phyloP scores from a whole-genome alignment of 129 eudicot genomes.

The carrot (Daucus carota) region DNA sequence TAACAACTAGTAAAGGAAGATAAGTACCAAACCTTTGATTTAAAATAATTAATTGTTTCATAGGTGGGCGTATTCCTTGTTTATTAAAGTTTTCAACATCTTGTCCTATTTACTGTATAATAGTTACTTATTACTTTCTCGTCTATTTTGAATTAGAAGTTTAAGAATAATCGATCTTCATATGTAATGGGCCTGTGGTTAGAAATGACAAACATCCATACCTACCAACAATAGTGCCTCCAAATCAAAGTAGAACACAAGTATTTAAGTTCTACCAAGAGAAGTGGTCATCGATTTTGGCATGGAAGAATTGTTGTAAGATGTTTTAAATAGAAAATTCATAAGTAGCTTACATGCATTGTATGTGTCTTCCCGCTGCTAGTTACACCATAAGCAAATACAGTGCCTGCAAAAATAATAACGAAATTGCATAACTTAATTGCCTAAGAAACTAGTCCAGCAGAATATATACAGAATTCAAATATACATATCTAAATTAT shows the following conservation, averaged over 20 bases:
- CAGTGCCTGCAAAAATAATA: slow-evolving; percentile 55
- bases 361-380: slow-evolving; percentile 98
- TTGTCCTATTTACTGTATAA: neutral
- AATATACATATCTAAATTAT: neutral
- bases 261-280: neutral
- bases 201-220: neutral
- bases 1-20: neutral
- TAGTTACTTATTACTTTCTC: neutral
- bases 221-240: neutral
- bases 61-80: neutral
- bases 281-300: neutral
- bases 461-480: neutral
- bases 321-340: neutral
- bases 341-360: slow-evolving; percentile 72
- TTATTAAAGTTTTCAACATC: neutral
- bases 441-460: neutral
- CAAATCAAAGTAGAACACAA: neutral
- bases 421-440: neutral
- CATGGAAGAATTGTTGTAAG: neutral
- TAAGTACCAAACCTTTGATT: neutral
- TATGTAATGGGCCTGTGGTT: neutral
- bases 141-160: neutral
- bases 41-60: neutral
- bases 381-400: slow-evolving; percentile 94
- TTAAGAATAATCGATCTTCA: neutral